A percentile compares a stretch with the other conserved stretches of the same genome.
Evolutionary conservation across 2,329 filamentous ascomycete genomes (phyloP).

Genomic region (Fusarium subtropicale): DNA sequence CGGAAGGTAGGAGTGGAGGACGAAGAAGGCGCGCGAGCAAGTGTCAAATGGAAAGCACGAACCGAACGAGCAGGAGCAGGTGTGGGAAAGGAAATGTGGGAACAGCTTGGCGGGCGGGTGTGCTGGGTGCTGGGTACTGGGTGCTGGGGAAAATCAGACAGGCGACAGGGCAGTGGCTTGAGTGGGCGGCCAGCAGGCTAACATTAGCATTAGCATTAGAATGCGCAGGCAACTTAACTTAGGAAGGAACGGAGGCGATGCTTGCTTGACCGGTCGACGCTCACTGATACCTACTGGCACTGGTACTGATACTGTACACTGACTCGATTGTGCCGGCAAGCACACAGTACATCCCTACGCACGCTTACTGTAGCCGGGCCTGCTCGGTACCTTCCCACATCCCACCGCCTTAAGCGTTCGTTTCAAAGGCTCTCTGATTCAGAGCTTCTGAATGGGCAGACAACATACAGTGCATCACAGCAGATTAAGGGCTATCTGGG

Average conservation of each 20-base stretch:
- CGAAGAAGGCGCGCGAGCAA: constrained; percentile 24
- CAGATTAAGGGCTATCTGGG: constrained; percentile 13
- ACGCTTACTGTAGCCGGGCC: constrained; percentile 6
- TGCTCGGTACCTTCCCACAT: constrained; percentile 5
- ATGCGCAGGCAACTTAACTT: not conserved
- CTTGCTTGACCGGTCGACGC: constrained; percentile 16
- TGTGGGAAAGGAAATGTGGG: constrained; percentile 23
- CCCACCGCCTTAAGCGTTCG: constrained; percentile 25
- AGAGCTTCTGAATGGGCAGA: constrained; percentile 34
- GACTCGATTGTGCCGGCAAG: constrained; percentile 5
- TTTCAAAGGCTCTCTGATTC: constrained; percentile 6
- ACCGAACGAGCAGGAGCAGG: constrained; percentile 13
- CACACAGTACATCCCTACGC: constrained; percentile 8
- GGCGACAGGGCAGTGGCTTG: not conserved
- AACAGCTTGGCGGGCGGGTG: constrained; percentile 42
- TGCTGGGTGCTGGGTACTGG: constrained; percentile 23
- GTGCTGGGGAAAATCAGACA: constrained; percentile 38
- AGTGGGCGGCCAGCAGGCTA: not conserved
- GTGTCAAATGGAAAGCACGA: constrained; percentile 34
- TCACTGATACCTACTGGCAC: not conserved
- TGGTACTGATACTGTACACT: constrained; percentile 15
- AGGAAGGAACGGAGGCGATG: constrained; percentile 42
- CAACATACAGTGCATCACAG: constrained; percentile 36
- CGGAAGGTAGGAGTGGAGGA: constrained; percentile 45
- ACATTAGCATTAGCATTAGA: constrained; percentile 1